Evolutionary conservation across 1,139 yeast species (phyloP).

Genomic region (Lizanozyma gosingica): DNA sequence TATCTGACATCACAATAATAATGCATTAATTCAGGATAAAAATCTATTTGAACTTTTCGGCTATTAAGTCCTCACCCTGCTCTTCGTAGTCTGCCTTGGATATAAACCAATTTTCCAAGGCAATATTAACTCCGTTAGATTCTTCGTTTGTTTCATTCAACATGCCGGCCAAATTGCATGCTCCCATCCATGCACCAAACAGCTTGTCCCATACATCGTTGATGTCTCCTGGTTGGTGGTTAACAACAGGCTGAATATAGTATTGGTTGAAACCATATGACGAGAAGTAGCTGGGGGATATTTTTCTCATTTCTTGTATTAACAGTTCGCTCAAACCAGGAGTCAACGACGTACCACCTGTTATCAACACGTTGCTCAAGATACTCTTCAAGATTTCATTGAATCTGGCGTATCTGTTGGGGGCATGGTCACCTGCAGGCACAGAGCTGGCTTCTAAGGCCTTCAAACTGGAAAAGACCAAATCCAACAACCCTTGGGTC

Average conservation of each 20-base stretch:
- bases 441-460: constrained; percentile 24
- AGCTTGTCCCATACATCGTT: constrained; percentile 43
- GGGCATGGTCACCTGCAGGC: constrained; percentile 15
- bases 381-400: constrained; percentile 33
- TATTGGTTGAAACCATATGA: constrained; percentile 25
- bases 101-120: constrained; percentile 46
- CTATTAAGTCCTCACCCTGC: constrained; percentile 47
- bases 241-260: constrained; percentile 19
- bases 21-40: too few relatives aligned
- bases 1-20: too few relatives aligned
- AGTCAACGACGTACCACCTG: constrained; percentile 56
- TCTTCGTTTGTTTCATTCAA: constrained; percentile 33
- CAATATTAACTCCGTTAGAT: constrained; percentile 33
- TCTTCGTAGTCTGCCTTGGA: constrained; percentile 52
- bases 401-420: constrained; percentile 24
- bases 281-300: constrained; percentile 39
- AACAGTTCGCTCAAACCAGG: constrained; percentile 57
- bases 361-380: constrained; percentile 54
- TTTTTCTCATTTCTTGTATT: constrained; percentile 46
- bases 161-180: constrained; percentile 52
- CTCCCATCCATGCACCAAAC: constrained; percentile 60
- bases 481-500: constrained; percentile 33
- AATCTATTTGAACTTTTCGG: constrained; percentile 48
- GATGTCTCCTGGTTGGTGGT: constrained; percentile 20
- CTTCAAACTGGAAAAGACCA: constrained; percentile 31